These are phyloP conservation scores for Chaetomium sp. DNA, from an alignment of 2,329 filamentous ascomycete species.

Conservation along the genomic window DNA sequence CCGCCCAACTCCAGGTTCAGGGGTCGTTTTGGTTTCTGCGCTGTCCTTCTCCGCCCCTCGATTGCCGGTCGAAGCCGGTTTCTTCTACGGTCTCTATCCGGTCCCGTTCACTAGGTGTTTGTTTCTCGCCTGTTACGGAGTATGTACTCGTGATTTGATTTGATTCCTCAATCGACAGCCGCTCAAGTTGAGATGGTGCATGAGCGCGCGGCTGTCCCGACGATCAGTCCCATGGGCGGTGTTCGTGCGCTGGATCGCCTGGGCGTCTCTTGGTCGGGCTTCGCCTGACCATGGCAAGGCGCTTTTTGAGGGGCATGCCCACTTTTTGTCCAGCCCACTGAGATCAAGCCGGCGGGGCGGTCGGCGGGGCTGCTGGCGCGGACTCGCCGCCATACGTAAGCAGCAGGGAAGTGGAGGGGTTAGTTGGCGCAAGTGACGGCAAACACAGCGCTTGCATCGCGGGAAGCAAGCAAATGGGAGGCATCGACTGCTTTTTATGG, in stretches of 20 bases:
- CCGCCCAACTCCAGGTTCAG: not conserved
- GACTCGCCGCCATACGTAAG: conserved; percentile 10
- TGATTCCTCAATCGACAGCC: conserved; percentile 11
- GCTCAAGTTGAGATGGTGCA: conserved; percentile 20
- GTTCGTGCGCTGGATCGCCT: conserved; percentile 7
- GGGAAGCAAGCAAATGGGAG: conserved; percentile 19
- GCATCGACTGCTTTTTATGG: conserved; percentile 19
- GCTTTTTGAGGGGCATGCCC: not conserved
- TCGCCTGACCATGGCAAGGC: conserved; percentile 16
- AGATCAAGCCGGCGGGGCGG: not conserved
- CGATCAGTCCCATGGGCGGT: conserved; percentile 19
- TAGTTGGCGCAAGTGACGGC: not conserved
- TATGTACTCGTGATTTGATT: too few relatives aligned
- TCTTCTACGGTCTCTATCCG: not conserved
- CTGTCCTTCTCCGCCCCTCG: conserved; percentile 1
- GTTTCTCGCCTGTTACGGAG: conserved; percentile 1
- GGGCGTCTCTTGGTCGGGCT: not conserved
- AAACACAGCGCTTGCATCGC: conserved; percentile 13
- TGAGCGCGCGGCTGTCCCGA: conserved; percentile 27
- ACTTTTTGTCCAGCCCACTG: conserved; percentile 11
- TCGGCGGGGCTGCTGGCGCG: conserved; percentile 6
- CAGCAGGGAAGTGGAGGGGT: conserved; percentile 14
- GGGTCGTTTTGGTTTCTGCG: not conserved
- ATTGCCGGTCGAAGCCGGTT: not conserved
- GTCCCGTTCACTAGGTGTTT: not conserved